phyloP scores from a whole-genome alignment of 768 basidiomycete genomes.

The Auriscalpium orientale region DNA sequence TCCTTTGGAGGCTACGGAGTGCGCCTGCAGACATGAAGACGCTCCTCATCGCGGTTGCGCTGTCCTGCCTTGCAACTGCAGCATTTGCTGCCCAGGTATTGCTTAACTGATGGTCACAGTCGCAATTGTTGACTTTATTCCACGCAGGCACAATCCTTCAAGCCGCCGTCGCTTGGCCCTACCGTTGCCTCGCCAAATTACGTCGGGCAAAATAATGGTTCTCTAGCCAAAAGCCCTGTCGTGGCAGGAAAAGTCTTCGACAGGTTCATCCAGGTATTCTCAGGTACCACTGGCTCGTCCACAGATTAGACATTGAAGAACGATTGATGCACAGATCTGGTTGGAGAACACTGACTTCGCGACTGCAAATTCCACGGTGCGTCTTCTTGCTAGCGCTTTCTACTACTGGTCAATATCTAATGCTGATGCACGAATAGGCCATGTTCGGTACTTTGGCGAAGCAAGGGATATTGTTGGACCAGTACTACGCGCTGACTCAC shows the following conservation, averaged over 20 bases:
- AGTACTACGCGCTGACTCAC: slow-evolving; percentile 3
- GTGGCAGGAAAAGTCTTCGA: neutral
- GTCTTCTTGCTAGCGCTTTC: neutral
- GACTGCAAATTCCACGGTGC: neutral
- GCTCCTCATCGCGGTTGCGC: neutral
- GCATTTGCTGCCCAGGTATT: neutral
- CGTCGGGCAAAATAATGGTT: slow-evolving; percentile 2
- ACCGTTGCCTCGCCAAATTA: neutral
- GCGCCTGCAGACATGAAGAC: neutral
- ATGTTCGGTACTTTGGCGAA: neutral
- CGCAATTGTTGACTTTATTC: neutral
- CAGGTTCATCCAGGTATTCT: slow-evolving; percentile 2
- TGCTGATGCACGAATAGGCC: neutral
- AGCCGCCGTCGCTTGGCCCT: neutral
- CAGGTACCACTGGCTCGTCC: neutral
- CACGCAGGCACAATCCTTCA: neutral
- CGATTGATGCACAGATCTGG: neutral
- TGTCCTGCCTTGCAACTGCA: neutral
- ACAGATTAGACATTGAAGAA: neutral
- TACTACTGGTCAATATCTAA: too few relatives aligned
- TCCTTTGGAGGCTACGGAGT: neutral
- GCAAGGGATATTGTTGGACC: slow-evolving; percentile 1
- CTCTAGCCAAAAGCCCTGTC: neutral
- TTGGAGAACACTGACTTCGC: slow-evolving; percentile 4
- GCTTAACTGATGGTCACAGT: neutral